Conservation (phyloP, 208 protist genomes). For the Leishmania arabica region DNA sequence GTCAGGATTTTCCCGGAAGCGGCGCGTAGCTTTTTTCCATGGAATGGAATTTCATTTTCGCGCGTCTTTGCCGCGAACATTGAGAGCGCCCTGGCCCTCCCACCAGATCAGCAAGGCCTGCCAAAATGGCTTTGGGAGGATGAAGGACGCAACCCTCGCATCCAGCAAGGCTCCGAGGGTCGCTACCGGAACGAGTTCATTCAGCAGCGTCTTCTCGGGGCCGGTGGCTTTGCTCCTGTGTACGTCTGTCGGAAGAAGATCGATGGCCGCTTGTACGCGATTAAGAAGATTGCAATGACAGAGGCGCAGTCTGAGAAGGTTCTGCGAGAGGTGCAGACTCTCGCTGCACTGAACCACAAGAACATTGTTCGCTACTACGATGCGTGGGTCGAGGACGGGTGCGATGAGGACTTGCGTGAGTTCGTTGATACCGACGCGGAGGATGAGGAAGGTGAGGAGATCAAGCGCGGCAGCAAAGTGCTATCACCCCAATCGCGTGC, state of each 20-base stretch:
- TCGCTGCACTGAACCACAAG: conserved; percentile 78
- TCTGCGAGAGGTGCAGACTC: conserved; percentile 78
- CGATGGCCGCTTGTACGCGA: conserved; percentile 78
- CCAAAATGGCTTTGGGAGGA: conserved; percentile 81
- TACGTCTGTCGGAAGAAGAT: conserved; percentile 88
- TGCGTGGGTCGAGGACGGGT: conserved; percentile 88
- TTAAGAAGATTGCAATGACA: conserved; percentile 87
- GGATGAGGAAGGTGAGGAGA: conserved; percentile 39
- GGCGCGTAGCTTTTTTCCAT: conserved; percentile 52
- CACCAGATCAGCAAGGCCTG: conserved; percentile 35
- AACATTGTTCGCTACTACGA: conserved; percentile 92
- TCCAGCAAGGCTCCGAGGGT: conserved; percentile 56
- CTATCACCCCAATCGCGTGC: not conserved
- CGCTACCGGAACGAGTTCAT: conserved; percentile 85
- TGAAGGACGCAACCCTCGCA: conserved; percentile 46
- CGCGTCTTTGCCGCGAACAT: conserved; percentile 49
- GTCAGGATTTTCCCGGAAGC: conserved; percentile 51
- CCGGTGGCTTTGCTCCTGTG: conserved; percentile 85
- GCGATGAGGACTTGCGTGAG: conserved; percentile 65
- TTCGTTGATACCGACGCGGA: conserved; percentile 48
- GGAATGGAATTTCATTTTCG: conserved; percentile 54
- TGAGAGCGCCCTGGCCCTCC: conserved; percentile 26
- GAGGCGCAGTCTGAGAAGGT: conserved; percentile 58
- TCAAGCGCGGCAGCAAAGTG: conserved; percentile 1
- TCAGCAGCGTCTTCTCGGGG: conserved; percentile 68